A percentile compares a stretch with the other conserved stretches of the same genome.
phyloP scores from a whole-genome alignment of 306 rosid genomes.

The Hippophae rhamnoides region DNA sequence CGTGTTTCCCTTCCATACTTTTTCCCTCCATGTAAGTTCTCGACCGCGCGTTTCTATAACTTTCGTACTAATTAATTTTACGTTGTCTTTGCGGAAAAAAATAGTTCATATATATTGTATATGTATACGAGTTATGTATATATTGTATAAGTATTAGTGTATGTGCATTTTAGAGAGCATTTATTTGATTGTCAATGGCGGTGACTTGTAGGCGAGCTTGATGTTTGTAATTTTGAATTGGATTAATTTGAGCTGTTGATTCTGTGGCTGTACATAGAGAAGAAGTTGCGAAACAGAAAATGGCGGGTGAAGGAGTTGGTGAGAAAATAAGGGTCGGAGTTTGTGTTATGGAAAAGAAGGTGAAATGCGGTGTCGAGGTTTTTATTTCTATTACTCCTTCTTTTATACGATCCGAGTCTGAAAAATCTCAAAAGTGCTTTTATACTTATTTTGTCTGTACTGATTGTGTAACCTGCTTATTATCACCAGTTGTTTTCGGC shows the following conservation, averaged over 20 bases:
- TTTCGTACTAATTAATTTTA: not conserved
- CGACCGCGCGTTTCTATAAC: slow-evolving; percentile 3
- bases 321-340: slow-evolving; percentile 70
- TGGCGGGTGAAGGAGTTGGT: slow-evolving; percentile 25
- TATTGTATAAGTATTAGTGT: not conserved
- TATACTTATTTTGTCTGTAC: not conserved
- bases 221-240: not conserved
- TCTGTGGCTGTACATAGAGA: not conserved
- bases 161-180: not conserved
- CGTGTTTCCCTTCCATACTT: slow-evolving; percentile 5
- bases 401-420: slow-evolving; percentile 5
- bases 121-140: not conserved
- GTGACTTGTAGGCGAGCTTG: slow-evolving; percentile 10
- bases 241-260: slow-evolving; percentile 8
- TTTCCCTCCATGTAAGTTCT: not conserved
- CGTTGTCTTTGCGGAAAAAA: not conserved
- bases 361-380: slow-evolving; percentile 82
- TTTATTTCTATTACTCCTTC: slow-evolving; percentile 23
- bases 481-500: slow-evolving; percentile 64
- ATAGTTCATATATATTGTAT: not conserved
- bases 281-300: slow-evolving; percentile 10
- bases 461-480: slow-evolving; percentile 1
- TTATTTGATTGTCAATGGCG: not conserved
- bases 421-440: slow-evolving; percentile 16
- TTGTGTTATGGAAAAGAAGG: slow-evolving; percentile 99